Evolutionary conservation across 345 rosid genomes (phyloP).

Genomic region (Toxicodendron radicans): DNA sequence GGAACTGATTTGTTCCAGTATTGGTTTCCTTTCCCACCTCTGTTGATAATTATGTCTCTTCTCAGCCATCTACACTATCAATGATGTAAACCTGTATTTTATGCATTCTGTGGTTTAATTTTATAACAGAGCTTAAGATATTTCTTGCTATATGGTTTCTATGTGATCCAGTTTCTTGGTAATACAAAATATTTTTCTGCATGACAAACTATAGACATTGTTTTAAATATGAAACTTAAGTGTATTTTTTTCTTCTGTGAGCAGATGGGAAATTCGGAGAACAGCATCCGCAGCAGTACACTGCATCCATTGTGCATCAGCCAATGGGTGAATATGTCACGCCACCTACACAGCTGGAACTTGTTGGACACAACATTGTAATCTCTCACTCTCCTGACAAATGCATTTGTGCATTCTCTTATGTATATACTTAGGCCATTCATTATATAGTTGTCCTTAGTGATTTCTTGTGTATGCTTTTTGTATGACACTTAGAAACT

Average conservation of each 20-base stretch:
- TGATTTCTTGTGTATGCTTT: neutral
- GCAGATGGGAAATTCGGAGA: conserved; percentile 30
- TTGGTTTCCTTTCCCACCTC: neutral
- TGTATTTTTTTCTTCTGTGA: conserved; percentile 7
- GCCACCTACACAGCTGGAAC: conserved; percentile 34
- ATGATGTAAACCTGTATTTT: conserved; percentile 1
- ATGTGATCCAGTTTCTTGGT: neutral
- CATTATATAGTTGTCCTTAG: neutral
- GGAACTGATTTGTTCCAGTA: neutral
- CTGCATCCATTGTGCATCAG: conserved; percentile 22
- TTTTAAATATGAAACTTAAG: neutral
- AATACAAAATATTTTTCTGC: neutral
- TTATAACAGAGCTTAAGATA: neutral
- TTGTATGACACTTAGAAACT: neutral
- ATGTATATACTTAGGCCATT: neutral
- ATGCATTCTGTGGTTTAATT: neutral
- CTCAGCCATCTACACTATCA: neutral
- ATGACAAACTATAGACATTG: conserved; percentile 9
- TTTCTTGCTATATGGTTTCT: neutral
- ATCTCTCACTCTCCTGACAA: conserved; percentile 18
- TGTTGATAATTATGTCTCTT: neutral
- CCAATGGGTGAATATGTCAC: conserved; percentile 25
- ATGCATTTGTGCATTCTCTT: neutral
- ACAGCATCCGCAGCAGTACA: conserved; percentile 22
- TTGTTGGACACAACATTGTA: conserved; percentile 38